Percentiles rank a stretch among this genome's conserved stretches.
These are phyloP conservation scores for Tephrocybe rancida DNA, from an alignment of 768 basidiomycete species.

Conservation along the genomic window DNA sequence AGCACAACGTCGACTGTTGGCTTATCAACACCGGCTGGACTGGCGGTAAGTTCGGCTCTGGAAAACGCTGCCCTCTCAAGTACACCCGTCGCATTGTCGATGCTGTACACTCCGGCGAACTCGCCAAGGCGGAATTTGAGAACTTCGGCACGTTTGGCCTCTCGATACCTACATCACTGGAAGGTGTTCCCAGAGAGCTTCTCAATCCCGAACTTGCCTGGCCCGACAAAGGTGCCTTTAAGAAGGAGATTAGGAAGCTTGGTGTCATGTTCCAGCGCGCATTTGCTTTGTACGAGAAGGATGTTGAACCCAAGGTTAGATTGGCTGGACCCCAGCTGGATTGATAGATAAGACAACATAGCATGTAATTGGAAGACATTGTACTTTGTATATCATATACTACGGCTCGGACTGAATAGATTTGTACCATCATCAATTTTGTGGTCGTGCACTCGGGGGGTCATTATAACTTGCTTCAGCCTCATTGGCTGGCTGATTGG, in stretches of 20 bases:
- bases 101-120: conserved; percentile 92
- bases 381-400: conserved; percentile 12
- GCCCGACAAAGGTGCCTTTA: conserved; percentile 88
- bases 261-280: conserved; percentile 94
- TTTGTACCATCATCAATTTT: background rate
- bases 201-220: conserved; percentile 89
- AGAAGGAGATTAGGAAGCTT: conserved; percentile 85
- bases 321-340: conserved; percentile 71
- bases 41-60: conserved; percentile 88
- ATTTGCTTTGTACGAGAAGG: conserved; percentile 88
- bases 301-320: conserved; percentile 80
- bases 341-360: conserved; percentile 4
- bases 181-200: conserved; percentile 88
- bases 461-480: background rate
- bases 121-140: conserved; percentile 87
- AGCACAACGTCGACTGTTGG: conserved; percentile 92
- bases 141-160: conserved; percentile 84
- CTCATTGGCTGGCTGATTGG: no score
- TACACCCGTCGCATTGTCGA: conserved; percentile 97
- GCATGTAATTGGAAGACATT: conserved; percentile 11
- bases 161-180: conserved; percentile 77
- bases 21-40: conserved; percentile 99
- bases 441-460: no score
- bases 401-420: conserved; percentile 9
- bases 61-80: conserved; percentile 95